These are phyloP conservation scores for Sistotremastrum niveocremeum DNA, from an alignment of 768 basidiomycete species.

Conservation along the genomic window DNA sequence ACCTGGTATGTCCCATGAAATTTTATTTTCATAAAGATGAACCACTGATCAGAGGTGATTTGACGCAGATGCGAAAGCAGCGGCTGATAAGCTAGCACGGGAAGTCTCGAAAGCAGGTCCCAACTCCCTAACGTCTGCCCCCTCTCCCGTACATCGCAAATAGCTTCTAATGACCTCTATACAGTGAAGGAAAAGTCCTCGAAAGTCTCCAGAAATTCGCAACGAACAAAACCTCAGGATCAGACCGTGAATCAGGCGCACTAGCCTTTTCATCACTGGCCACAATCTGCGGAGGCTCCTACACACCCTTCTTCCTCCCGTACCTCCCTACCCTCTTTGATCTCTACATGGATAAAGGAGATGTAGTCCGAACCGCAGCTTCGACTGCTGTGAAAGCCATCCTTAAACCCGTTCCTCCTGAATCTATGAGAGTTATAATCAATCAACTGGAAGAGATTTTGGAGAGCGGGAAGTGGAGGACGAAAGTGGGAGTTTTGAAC, in stretches of 20 bases:
- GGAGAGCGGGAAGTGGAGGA: constrained; percentile 83
- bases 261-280: constrained; percentile 70
- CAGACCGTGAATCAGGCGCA: constrained; percentile 77
- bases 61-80: constrained; percentile 65
- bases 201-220: constrained; percentile 54
- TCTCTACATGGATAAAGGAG: constrained; percentile 87
- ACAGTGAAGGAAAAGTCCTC: constrained; percentile 50
- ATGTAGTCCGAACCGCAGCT: constrained; percentile 78
- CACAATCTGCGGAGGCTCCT: constrained; percentile 50
- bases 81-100: constrained; percentile 67
- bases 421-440: constrained; percentile 59
- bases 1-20: constrained; percentile 33
- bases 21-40: constrained; percentile 6
- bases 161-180: constrained; percentile 2
- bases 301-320: constrained; percentile 62
- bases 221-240: constrained; percentile 76
- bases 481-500: constrained; percentile 88
- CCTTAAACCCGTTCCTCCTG: constrained; percentile 72
- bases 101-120: constrained; percentile 52
- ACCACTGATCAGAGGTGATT: constrained; percentile 4
- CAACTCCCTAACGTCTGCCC: constrained; percentile 41
- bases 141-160: constrained; percentile 7
- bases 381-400: constrained; percentile 69
- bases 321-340: constrained; percentile 70
- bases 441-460: constrained; percentile 58